Conservation (phyloP, 345 rosid genomes). For the Salix exigua region DNA sequence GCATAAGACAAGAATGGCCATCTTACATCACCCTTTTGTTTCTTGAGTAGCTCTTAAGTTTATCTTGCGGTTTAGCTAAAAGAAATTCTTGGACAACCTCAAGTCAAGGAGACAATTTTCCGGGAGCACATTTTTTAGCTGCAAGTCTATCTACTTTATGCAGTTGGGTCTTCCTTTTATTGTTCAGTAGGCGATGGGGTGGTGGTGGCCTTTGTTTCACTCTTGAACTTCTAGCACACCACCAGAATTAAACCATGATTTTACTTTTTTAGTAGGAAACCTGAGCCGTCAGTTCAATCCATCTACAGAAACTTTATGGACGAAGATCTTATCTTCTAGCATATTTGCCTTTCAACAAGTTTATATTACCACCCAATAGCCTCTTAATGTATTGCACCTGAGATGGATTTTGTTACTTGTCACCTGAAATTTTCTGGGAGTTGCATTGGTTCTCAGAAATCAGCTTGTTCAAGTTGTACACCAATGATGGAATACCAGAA, state of each 20-base stretch:
- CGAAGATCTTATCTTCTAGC: background rate
- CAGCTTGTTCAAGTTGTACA: background rate
- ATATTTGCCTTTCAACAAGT: background rate
- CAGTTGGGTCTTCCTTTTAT: background rate
- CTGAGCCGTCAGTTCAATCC: background rate
- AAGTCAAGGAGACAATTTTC: background rate
- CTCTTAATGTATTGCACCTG: background rate
- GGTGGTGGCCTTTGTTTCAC: background rate
- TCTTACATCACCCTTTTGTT: background rate
- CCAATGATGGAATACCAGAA: background rate
- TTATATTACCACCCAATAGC: background rate
- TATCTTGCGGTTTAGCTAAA: background rate
- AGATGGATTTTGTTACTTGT: background rate
- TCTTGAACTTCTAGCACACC: background rate
- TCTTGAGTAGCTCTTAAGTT: background rate
- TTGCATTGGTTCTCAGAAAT: background rate
- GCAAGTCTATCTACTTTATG: background rate
- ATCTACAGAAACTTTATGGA: background rate
- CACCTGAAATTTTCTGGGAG: background rate
- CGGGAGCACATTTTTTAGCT: background rate
- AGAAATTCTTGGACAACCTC: background rate
- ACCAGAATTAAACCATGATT: background rate
- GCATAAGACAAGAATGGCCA: background rate
- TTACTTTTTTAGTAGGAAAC: background rate
- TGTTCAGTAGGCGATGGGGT: background rate